A percentile compares a stretch with the other conserved stretches of the same genome.
Evolutionary conservation across 495 filamentous ascomycete genomes (phyloP).

Genomic region (Staphylotrichum longicolle): DNA sequence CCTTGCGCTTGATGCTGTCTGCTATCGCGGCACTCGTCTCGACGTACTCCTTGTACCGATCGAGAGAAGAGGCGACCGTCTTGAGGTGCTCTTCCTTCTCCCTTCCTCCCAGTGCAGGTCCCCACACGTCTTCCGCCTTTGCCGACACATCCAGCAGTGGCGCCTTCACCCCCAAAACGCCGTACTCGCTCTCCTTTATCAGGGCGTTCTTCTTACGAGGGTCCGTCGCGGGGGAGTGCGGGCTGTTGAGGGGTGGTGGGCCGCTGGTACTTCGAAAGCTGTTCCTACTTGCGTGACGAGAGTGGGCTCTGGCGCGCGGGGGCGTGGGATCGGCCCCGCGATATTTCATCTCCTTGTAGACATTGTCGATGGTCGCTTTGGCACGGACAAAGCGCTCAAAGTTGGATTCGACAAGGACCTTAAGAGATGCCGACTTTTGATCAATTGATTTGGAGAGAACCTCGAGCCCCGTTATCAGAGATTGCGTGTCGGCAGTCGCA

Average conservation of each 20-base stretch:
- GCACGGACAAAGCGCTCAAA: constrained; percentile 96
- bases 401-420: constrained; percentile 93
- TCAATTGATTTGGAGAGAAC: constrained; percentile 86
- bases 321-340: constrained; percentile 67
- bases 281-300: constrained; percentile 60
- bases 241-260: constrained; percentile 34
- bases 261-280: constrained; percentile 61
- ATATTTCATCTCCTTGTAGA: constrained; percentile 96
- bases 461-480: constrained; percentile 74
- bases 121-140: constrained; percentile 96
- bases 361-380: constrained; percentile 95
- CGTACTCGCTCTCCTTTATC: constrained; percentile 90
- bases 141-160: constrained; percentile 84
- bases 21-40: constrained; percentile 73
- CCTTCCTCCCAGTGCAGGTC: constrained; percentile 86
- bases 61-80: constrained; percentile 66
- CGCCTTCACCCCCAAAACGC: constrained; percentile 81
- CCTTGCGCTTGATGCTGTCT: constrained; percentile 82
- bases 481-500: constrained; percentile 72
- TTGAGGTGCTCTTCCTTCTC: constrained; percentile 86
- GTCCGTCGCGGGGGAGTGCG: constrained; percentile 38
- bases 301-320: constrained; percentile 50
- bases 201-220: constrained; percentile 82
- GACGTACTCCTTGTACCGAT: constrained; percentile 74
- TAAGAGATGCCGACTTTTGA: constrained; percentile 92